A percentile compares a stretch with the other conserved stretches of the same genome.
Conservation (phyloP, 176 grass and related monocot species). For the Pontederia crassipes region DNA sequence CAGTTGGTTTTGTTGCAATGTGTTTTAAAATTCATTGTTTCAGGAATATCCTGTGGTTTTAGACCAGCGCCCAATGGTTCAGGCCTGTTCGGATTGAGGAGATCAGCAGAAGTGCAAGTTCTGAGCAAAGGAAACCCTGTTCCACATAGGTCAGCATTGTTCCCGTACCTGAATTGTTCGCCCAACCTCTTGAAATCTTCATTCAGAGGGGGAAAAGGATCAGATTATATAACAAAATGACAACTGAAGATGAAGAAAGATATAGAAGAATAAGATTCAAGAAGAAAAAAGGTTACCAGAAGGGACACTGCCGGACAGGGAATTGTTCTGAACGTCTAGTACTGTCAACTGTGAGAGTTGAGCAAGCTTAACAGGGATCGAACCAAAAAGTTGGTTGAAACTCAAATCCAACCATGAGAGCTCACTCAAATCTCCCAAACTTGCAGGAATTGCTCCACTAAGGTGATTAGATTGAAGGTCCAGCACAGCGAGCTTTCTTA, state of each 20-base stretch:
- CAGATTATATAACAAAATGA: background rate
- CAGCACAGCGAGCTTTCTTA: slow-evolving; percentile 61
- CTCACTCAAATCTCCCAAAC: slow-evolving; percentile 41
- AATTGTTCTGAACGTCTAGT: slow-evolving; percentile 55
- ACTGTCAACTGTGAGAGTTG: slow-evolving; percentile 35
- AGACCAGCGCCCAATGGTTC: slow-evolving; percentile 76
- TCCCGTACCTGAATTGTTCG: slow-evolving; percentile 60
- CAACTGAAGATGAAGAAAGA: background rate
- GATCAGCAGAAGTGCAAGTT: slow-evolving; percentile 61
- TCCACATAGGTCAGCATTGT: slow-evolving; percentile 75
- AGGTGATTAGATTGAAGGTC: slow-evolving; percentile 67
- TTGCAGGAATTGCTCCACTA: slow-evolving; percentile 61
- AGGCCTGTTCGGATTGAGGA: slow-evolving; percentile 47
- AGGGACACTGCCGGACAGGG: slow-evolving; percentile 68
- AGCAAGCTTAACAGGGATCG: slow-evolving; percentile 56
- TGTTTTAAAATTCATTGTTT: slow-evolving; percentile 1
- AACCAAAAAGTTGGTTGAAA: slow-evolving; percentile 67
- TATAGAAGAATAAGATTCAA: background rate
- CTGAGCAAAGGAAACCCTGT: slow-evolving; percentile 40
- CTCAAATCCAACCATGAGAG: slow-evolving; percentile 69
- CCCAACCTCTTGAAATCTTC: slow-evolving; percentile 62
- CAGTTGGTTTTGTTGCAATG: slow-evolving; percentile 36
- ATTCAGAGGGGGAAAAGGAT: slow-evolving; percentile 3
- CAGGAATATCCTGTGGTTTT: slow-evolving; percentile 26
- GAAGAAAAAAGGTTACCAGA: slow-evolving; percentile 32